Evolutionary conservation across 2,329 filamentous ascomycete species (phyloP).

Genomic region (Fusarium luffae): DNA sequence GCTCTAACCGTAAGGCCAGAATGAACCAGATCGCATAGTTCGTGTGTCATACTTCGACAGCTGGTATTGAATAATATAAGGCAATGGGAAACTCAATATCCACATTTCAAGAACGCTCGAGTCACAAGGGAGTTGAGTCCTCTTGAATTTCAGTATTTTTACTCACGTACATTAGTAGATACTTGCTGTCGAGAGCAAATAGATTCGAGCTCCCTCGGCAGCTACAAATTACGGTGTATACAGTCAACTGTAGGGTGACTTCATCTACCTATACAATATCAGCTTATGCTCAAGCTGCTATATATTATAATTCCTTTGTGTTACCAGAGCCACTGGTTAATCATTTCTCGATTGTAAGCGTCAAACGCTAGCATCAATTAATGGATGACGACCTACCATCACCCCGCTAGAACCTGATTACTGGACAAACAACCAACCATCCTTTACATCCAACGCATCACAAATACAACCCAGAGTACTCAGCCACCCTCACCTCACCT

Average conservation of each 20-base stretch:
- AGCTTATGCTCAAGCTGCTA: not conserved
- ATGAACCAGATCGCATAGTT: too few relatives aligned
- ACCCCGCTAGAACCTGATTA: conserved; percentile 1
- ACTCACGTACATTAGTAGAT: too few relatives aligned
- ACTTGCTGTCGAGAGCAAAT: too few relatives aligned
- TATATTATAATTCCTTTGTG: not conserved
- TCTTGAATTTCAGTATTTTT: not conserved
- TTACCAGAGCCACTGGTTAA: not conserved
- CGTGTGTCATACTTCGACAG: not conserved
- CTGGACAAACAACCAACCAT: not conserved
- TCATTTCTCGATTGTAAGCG: not conserved
- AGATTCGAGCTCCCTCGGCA: too few relatives aligned
- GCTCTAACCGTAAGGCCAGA: too few relatives aligned
- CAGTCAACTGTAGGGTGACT: not conserved
- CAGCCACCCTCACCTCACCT: not conserved
- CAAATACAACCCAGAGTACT: conserved; percentile 3
- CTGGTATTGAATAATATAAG: too few relatives aligned
- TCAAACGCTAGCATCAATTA: not conserved
- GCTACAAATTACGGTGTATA: too few relatives aligned
- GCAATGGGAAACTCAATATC: too few relatives aligned
- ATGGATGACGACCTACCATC: not conserved
- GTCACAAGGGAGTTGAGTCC: not conserved
- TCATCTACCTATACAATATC: not conserved
- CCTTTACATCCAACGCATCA: not conserved
- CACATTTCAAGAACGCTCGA: not conserved